A percentile compares a stretch with the other conserved stretches of the same genome.
Evolutionary conservation across 108 stramenopile genomes (phyloP).

Genomic region (Cyclostephanos invisitatus): DNA sequence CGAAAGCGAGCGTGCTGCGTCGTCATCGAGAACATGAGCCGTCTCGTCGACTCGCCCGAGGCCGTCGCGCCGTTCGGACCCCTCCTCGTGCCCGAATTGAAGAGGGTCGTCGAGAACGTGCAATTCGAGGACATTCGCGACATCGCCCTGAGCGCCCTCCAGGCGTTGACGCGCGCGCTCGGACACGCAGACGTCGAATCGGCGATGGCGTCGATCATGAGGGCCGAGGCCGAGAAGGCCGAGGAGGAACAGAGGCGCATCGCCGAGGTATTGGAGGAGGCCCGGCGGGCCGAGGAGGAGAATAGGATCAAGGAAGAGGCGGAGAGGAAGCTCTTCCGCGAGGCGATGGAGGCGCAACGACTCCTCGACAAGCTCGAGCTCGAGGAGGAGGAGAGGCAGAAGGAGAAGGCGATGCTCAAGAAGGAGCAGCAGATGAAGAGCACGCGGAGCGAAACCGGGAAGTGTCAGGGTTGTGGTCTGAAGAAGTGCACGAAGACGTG

Average conservation of each 20-base stretch:
- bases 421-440: conserved; percentile 71
- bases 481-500: conserved; percentile 91
- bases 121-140: conserved; percentile 98
- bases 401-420: conserved; percentile 61
- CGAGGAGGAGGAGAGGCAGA: conserved; percentile 59
- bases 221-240: conserved; percentile 51
- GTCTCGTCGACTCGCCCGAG: conserved; percentile 90
- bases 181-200: conserved; percentile 71
- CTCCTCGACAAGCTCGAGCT: conserved; percentile 66
- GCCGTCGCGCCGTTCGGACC: conserved; percentile 95
- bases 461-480: conserved; percentile 87
- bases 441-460: conserved; percentile 72
- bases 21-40: conserved; percentile 97
- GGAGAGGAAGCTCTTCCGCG: conserved; percentile 79
- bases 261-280: conserved; percentile 78
- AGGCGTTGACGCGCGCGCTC: conserved; percentile 79
- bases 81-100: conserved; percentile 92
- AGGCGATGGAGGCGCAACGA: conserved; percentile 92
- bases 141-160: conserved; percentile 82
- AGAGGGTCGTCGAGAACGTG: conserved; percentile 91
- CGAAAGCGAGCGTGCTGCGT: conserved; percentile 92
- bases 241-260: conserved; percentile 65
- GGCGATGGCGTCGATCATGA: conserved; percentile 54
- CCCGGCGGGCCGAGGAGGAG: conserved; percentile 72
- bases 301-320: conserved; percentile 67